Evolutionary conservation across 305 asterid genomes (phyloP), one percentile per base, ranked within the genome.

Genomic region (Solanum hybrid): DNA sequence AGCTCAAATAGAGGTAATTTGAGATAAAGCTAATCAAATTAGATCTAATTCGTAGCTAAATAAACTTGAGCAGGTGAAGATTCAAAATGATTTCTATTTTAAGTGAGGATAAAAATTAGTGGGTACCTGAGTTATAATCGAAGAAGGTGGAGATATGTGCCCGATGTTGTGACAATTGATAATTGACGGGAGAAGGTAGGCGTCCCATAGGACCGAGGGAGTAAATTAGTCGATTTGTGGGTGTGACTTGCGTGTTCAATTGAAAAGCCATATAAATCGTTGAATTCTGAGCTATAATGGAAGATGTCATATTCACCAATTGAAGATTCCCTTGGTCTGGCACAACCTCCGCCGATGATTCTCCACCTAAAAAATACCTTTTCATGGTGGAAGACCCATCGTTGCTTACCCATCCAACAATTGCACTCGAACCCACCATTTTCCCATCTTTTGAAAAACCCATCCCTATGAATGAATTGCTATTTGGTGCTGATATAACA

Each of bases 391-490:
- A 32, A 5, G 87, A 71, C 0, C 93, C 92, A 7, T 90, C 90
- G 2, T 92, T 20, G 26, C 89, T 91, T 4, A 91, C 91, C 99
- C 99, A 97, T 3, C 98, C 99, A 4, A 95, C 98, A 7, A 97
- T 8, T 38, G 99, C 98, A n/a, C 93, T 93, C 1, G 99, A 96
- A 16, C 99, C 98, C 10, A 94, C 92, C 99, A 97, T 97, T 22
- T 89, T 37, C 7, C 99, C 99, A 24, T 92, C 60, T 10, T 96
- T 92, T 26, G 99, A 97, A 88, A 97, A 97, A 4, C 98, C 99
- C 56, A 97, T 95, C 5, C 90, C 98, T 0, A 95, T 37, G 90
- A 93, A 97, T 16, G 94, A 93, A 73, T 95, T 94, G 10, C 90
- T 34, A 90, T 91, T 93, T 7, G 99, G 99, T 3, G 97, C 95